A percentile compares a stretch with the other conserved stretches of the same genome.
These are phyloP conservation scores for Penicillium manginii DNA, from an alignment of 495 filamentous ascomycete genomes.

Conservation along the genomic window DNA sequence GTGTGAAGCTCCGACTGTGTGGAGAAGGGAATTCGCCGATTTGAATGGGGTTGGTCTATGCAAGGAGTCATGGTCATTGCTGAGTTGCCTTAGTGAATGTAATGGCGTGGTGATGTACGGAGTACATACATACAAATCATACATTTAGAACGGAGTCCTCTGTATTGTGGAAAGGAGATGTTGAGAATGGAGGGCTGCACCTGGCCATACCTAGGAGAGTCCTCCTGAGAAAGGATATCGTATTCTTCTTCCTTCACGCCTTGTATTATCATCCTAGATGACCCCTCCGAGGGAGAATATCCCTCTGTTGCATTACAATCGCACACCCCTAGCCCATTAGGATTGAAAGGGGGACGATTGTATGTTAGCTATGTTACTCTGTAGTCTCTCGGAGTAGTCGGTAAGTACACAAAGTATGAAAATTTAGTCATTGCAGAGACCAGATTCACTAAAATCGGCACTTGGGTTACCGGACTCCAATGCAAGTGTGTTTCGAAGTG, in stretches of 20 bases:
- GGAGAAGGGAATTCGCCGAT: constrained; percentile 20
- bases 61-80: constrained; percentile 19
- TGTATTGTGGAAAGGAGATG: background rate
- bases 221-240: background rate
- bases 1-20: constrained; percentile 13
- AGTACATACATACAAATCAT: too few species aligned
- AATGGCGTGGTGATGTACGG: constrained; percentile 1
- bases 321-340: background rate
- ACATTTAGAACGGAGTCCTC: background rate
- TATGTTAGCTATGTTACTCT: too few species aligned
- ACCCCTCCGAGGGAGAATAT: background rate
- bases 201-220: constrained; percentile 1
- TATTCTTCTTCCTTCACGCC: background rate
- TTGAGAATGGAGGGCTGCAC: background rate
- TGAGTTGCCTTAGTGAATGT: background rate
- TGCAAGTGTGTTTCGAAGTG: constrained; percentile 18
- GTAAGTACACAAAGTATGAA: background rate
- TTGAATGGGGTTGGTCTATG: constrained; percentile 14
- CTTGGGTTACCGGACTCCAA: background rate
- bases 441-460: background rate
- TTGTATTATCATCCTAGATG: background rate
- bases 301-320: constrained; percentile 2
- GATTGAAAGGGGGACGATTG: background rate
- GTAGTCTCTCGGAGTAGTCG: too few species aligned
- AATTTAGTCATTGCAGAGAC: background rate